Evolutionary conservation across 1,284 basidiomycete species (phyloP).

Genomic region (Abortiporus biennis): DNA sequence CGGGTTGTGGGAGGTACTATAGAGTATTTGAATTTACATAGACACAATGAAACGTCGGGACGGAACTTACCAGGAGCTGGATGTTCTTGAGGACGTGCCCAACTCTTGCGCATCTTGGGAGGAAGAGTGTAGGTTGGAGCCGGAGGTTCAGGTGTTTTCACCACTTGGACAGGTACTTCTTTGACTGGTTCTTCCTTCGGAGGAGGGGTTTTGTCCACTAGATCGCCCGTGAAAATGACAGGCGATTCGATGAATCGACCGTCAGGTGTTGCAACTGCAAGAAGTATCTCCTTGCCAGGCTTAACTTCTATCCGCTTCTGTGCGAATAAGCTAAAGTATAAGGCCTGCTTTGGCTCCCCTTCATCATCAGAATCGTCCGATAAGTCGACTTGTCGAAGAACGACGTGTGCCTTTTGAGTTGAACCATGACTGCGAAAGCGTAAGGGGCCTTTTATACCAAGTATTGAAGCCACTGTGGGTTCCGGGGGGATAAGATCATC

Average conservation of each 20-base stretch:
- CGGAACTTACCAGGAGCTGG: not conserved
- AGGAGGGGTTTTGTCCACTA: slow-evolving; percentile 18
- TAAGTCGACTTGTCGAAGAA: slow-evolving; percentile 48
- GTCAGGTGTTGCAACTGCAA: slow-evolving; percentile 45
- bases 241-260: slow-evolving; percentile 46
- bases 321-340: slow-evolving; percentile 56
- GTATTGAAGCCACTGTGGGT: slow-evolving; percentile 38
- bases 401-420: slow-evolving; percentile 52
- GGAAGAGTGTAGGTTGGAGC: slow-evolving; percentile 27
- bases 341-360: slow-evolving; percentile 25
- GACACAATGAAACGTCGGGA: not conserved
- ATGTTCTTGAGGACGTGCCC: slow-evolving; percentile 28
- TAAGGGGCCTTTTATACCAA: slow-evolving; percentile 47
- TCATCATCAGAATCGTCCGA: slow-evolving; percentile 37
- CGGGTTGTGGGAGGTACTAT: no score
- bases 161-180: slow-evolving; percentile 5
- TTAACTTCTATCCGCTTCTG: slow-evolving; percentile 60
- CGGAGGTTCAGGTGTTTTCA: slow-evolving; percentile 1
- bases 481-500: slow-evolving; percentile 10
- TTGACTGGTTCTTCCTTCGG: slow-evolving; percentile 8
- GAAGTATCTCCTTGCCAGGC: slow-evolving; percentile 59
- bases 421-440: slow-evolving; percentile 53
- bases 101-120: slow-evolving; percentile 53
- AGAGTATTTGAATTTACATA: not conserved
- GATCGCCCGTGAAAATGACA: slow-evolving; percentile 49